phyloP scores from a whole-genome alignment of 2,329 filamentous ascomycete genomes.

The Clarireedia homoeocarpa region DNA sequence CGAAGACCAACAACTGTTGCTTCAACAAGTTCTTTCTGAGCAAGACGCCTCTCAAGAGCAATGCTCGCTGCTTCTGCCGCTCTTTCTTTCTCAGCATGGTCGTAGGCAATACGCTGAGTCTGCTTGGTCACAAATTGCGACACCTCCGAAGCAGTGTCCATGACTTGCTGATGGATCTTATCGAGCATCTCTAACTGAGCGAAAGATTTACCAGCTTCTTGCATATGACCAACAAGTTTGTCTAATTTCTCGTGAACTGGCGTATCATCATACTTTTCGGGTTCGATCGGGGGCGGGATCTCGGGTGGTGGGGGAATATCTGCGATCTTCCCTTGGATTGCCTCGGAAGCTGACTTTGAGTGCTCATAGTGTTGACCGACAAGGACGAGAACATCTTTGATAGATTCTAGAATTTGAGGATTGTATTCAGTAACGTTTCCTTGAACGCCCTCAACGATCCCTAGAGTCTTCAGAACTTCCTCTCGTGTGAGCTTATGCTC shows the following conservation, averaged over 20 bases:
- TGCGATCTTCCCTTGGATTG: slow-evolving; percentile 50
- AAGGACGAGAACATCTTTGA: slow-evolving; percentile 77
- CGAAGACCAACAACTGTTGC: slow-evolving; percentile 40
- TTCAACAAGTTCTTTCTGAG: slow-evolving; percentile 57
- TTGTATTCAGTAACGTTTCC: slow-evolving; percentile 75
- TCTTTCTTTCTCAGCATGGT: slow-evolving; percentile 71
- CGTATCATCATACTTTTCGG: slow-evolving; percentile 56
- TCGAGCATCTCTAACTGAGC: slow-evolving; percentile 76
- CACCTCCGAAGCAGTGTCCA: slow-evolving; percentile 75
- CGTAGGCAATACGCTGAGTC: slow-evolving; percentile 64
- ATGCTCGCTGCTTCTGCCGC: slow-evolving; percentile 73
- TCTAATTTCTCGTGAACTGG: slow-evolving; percentile 50
- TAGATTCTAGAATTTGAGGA: slow-evolving; percentile 77
- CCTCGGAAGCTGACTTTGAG: slow-evolving; percentile 57
- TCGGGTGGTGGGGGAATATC: slow-evolving; percentile 45
- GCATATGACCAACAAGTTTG: slow-evolving; percentile 54
- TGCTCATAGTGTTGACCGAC: slow-evolving; percentile 86
- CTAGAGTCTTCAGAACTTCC: slow-evolving; percentile 67
- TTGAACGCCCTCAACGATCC: slow-evolving; percentile 67
- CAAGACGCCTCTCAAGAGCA: slow-evolving; percentile 68
- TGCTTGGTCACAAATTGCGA: slow-evolving; percentile 74
- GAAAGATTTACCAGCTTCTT: slow-evolving; percentile 60
- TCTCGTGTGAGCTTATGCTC: slow-evolving; percentile 80
- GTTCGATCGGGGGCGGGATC: slow-evolving; percentile 46
- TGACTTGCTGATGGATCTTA: slow-evolving; percentile 80